phyloP scores from a whole-genome alignment of 1,139 yeast genomes.

The Pichia sp. region DNA sequence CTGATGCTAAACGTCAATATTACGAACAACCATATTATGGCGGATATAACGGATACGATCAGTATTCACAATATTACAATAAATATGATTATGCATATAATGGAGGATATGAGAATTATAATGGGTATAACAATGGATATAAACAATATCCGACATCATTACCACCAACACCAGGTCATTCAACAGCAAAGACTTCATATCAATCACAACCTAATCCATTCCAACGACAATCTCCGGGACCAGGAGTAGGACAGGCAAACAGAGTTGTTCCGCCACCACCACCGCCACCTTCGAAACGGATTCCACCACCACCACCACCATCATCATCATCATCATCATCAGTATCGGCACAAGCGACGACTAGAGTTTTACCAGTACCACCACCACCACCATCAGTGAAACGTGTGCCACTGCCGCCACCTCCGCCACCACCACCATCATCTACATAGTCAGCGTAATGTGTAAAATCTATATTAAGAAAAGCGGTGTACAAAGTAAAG shows the following conservation, averaged over 20 bases:
- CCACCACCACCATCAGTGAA: too few species aligned
- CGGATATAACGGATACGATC: too few species aligned
- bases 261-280: slow-evolving; percentile 1
- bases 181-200: not conserved
- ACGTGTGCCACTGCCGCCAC: not conserved
- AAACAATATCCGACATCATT: not conserved
- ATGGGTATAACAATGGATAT: not conserved
- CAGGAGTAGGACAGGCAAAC: not conserved
- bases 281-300: not conserved
- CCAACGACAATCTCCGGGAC: slow-evolving; percentile 3
- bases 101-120: not conserved
- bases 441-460: not conserved
- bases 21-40: too few species aligned
- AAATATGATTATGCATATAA: not conserved
- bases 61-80: not conserved
- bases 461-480: not conserved
- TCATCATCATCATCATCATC: not conserved
- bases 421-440: not conserved
- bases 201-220: slow-evolving; percentile 1
- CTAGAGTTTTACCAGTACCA: too few species aligned
- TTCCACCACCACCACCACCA: not conserved
- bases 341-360: too few species aligned
- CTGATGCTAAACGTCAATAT: too few species aligned
- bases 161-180: not conserved
- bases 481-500: too few species aligned